A percentile compares a stretch with the other conserved stretches of the same genome.
phyloP scores from a whole-genome alignment of 192 early-diverging fungal species.

The Entomortierella beljakovae region DNA sequence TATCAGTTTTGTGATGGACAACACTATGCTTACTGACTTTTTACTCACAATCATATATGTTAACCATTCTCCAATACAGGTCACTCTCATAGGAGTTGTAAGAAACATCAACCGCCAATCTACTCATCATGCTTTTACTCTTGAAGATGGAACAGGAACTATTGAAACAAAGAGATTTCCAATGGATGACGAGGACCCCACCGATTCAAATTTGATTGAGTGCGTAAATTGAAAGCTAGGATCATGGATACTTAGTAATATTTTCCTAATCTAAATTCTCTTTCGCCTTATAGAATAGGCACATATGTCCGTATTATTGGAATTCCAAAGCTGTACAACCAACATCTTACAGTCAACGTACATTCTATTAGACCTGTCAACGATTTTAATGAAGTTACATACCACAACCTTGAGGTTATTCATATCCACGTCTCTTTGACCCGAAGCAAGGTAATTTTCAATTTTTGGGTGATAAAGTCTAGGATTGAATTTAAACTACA shows the following conservation, averaged over 20 bases:
- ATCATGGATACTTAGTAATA: neutral
- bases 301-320: conserved; percentile 82
- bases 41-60: neutral
- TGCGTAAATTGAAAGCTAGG: neutral
- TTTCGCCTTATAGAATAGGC: conserved; percentile 57
- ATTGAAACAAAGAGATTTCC: conserved; percentile 79
- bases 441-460: conserved; percentile 37
- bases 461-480: neutral
- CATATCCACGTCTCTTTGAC: conserved; percentile 72
- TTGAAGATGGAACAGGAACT: conserved; percentile 86
- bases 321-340: conserved; percentile 71
- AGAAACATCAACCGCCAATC: conserved; percentile 65
- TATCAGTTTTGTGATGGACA: neutral
- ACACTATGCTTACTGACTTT: neutral
- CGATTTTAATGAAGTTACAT: conserved; percentile 81
- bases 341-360: conserved; percentile 63
- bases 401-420: conserved; percentile 78
- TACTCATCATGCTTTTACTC: conserved; percentile 70
- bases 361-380: conserved; percentile 71
- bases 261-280: neutral
- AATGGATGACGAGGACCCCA: conserved; percentile 54
- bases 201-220: conserved; percentile 11
- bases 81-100: conserved; percentile 80
- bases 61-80: conserved; percentile 37
- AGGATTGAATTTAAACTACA: neutral